Base-by-base conservation (phyloP, 371 early-diverging fungal species). In the Apophysomyces ossiformis region DNA sequence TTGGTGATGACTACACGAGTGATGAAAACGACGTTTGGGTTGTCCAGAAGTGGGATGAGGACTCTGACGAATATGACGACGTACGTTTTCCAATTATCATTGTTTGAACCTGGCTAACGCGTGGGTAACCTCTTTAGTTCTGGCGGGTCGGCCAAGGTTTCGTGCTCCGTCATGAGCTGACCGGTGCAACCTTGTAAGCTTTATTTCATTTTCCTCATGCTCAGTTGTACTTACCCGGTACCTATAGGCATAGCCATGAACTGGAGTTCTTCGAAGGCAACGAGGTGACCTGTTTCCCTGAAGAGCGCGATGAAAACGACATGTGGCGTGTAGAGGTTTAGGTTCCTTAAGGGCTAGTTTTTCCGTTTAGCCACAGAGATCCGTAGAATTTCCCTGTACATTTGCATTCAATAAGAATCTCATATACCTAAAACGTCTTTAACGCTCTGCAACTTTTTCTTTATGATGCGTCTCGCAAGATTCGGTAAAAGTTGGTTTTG, bases 21-120 rank as follows among this genome's bases (percentile, higher is more conserved):
- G 89, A 89, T 63, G 74, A 83, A 39, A 89, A 89, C 65, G 89
- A 89, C 60, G 72, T 82, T 65, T 89, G 89, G 89, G 61, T 81
- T 13, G 73, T 89, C 16, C 82, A 87, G 56, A 77, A 78, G 57
- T 84, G 76, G 69, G 74, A 79, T 12, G 81, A 81, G 15, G 72
- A 71, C 26, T 50, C 18, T 1, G 54, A 50, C 4, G 77, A 76
- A 12, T 78, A 76, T 57, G 78, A 77, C 54, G 68, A 37, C 57
- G 74, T 50, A 69, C 15, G 73, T 71, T 13, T 11, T 41, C 13
- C 0, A 38, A 43, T 50, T 60, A 73, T 68, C 69, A 65, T 67
- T 71, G 6, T 54, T 37, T 7, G 13, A 56, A 36, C n/a, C 56
- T 16, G 60, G 12, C 9, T 38, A 15, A 60, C 36, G 21, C 8